Percentiles rank a stretch among this genome's conserved stretches.
These are phyloP conservation scores for Talaromyces sp. DNA, from an alignment of 2,329 filamentous ascomycete species.

Conservation along the genomic window DNA sequence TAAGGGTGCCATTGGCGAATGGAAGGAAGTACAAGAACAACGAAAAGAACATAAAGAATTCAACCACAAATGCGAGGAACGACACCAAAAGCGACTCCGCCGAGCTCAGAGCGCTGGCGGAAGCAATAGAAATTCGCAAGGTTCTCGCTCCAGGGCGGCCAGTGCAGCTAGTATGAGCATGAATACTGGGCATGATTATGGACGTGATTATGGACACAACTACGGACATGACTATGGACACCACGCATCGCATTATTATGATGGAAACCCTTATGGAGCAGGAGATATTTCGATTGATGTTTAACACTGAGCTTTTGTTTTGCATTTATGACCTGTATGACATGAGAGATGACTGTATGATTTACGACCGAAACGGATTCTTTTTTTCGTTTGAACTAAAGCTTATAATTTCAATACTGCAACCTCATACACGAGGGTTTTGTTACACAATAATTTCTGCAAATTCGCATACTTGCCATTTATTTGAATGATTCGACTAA, in stretches of 20 bases:
- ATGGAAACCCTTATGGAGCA: constrained; percentile 15
- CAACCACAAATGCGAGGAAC: constrained; percentile 45
- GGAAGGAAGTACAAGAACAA: constrained; percentile 65
- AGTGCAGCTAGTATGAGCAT: constrained; percentile 14
- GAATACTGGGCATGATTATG: constrained; percentile 12
- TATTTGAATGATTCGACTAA: no score
- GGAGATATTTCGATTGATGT: constrained; percentile 10
- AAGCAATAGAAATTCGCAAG: constrained; percentile 2
- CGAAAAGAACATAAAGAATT: constrained; percentile 54
- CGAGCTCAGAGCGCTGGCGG: constrained; percentile 14
- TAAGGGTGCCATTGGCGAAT: constrained; percentile 63
- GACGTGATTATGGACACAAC: neutral
- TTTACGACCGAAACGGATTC: constrained; percentile 5
- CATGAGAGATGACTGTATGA: constrained; percentile 11
- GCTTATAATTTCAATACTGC: neutral
- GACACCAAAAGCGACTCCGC: constrained; percentile 46
- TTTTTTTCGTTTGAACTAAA: neutral
- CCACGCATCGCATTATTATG: constrained; percentile 8
- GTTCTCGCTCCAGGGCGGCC: constrained; percentile 5
- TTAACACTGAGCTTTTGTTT: neutral
- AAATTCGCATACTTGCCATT: no score
- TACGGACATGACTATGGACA: constrained; percentile 9
- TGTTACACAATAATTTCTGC: no score
- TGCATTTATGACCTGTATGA: constrained; percentile 2
- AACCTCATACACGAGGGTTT: neutral